Conservation (phyloP, 495 filamentous ascomycete species). For the Hypomontagnella monticulosa region DNA sequence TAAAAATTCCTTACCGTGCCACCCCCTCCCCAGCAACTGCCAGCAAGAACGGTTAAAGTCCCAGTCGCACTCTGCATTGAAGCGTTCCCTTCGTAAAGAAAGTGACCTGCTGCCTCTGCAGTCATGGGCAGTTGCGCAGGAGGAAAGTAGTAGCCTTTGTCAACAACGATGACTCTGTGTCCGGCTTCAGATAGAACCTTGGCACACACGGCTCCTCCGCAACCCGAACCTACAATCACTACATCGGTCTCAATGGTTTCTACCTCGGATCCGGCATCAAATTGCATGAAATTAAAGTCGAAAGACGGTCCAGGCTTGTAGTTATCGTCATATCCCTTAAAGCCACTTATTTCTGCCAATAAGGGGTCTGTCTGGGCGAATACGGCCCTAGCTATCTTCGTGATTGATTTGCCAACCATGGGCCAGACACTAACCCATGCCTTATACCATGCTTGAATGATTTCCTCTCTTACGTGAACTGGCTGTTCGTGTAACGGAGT, state of each 20-base stretch:
- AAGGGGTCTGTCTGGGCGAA: slow-evolving; percentile 71
- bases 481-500: slow-evolving; percentile 72
- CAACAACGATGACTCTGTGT: slow-evolving; percentile 80
- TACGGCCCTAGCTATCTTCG: slow-evolving; percentile 61
- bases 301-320: slow-evolving; percentile 65
- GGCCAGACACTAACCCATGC: slow-evolving; percentile 69
- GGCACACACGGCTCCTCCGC: slow-evolving; percentile 84
- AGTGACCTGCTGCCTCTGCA: slow-evolving; percentile 60
- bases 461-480: slow-evolving; percentile 65
- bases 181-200: slow-evolving; percentile 81
- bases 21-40: slow-evolving; percentile 84
- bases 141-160: slow-evolving; percentile 80
- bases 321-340: slow-evolving; percentile 67
- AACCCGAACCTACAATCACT: slow-evolving; percentile 86
- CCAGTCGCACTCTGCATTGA: slow-evolving; percentile 68
- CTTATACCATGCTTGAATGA: slow-evolving; percentile 66
- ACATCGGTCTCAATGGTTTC: slow-evolving; percentile 77
- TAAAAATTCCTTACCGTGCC: slow-evolving; percentile 60
- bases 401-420: slow-evolving; percentile 64
- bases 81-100: slow-evolving; percentile 73
- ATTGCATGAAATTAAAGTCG: slow-evolving; percentile 62
- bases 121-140: slow-evolving; percentile 78
- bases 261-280: slow-evolving; percentile 43
- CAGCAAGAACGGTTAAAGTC: slow-evolving; percentile 69
- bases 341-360: slow-evolving; percentile 66